Evolutionary conservation across 257 asterid species (phyloP).

Genomic region (Scutellaria minor): DNA sequence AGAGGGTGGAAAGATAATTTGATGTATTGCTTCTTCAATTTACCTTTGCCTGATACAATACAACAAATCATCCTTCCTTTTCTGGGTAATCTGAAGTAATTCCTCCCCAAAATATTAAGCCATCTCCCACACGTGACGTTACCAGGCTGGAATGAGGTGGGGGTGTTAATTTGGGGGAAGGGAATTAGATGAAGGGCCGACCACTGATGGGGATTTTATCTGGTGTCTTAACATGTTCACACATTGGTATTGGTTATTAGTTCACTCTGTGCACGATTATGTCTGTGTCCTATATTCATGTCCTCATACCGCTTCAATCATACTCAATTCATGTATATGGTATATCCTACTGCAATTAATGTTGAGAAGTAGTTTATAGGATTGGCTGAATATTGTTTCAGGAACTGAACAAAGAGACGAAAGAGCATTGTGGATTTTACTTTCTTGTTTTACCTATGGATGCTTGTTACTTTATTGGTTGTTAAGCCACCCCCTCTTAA

Average conservation of each 20-base stretch:
- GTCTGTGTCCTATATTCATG: background rate
- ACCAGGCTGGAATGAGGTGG: too few relatives aligned
- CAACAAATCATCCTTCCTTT: background rate
- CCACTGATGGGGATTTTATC: too few relatives aligned
- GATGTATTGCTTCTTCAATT: background rate
- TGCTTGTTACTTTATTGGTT: constrained; percentile 14
- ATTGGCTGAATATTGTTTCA: background rate
- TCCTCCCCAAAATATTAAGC: background rate
- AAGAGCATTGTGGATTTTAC: background rate
- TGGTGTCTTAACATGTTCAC: background rate
- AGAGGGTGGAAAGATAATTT: background rate
- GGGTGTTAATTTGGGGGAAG: too few relatives aligned
- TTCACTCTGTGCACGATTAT: background rate
- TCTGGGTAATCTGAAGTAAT: constrained; percentile 4
- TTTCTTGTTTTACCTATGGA: background rate
- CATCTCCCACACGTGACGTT: too few relatives aligned
- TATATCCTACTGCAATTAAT: constrained; percentile 13
- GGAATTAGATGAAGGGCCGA: too few relatives aligned
- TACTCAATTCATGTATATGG: background rate
- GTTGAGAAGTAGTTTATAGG: background rate
- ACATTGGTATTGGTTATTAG: background rate
- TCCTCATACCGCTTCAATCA: background rate
- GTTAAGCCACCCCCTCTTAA: background rate
- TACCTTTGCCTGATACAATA: too few relatives aligned
- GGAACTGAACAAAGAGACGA: background rate